phyloP scores from a whole-genome alignment of 2,329 filamentous ascomycete genomes.

The Fusarium paranaense region DNA sequence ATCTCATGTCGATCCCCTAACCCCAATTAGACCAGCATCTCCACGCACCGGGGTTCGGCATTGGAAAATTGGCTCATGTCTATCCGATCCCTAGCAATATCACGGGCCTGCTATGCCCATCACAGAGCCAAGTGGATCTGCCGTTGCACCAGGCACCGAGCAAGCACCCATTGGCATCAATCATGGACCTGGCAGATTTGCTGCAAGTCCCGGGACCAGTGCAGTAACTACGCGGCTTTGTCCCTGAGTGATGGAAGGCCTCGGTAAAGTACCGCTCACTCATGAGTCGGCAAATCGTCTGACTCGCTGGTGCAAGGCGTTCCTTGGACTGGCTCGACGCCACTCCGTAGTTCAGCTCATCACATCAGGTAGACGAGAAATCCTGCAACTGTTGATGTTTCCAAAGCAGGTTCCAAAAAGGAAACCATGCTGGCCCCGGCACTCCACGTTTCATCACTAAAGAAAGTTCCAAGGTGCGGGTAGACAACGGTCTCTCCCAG shows the following conservation, averaged over 20 bases:
- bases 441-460: not conserved
- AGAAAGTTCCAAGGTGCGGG: not conserved
- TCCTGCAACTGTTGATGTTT: not conserved
- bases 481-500: not conserved
- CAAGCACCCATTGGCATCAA: not conserved
- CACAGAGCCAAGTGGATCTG: not conserved
- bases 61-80: not conserved
- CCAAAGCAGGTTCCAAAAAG: not conserved
- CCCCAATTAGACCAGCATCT: not conserved
- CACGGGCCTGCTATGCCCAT: not conserved
- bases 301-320: not conserved
- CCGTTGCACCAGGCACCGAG: not conserved
- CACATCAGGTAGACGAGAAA: not conserved
- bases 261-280: not conserved
- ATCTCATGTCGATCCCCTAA: not conserved
- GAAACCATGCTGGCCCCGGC: not conserved
- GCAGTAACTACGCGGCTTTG: not conserved
- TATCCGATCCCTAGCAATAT: not conserved
- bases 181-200: not conserved
- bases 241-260: not conserved
- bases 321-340: not conserved
- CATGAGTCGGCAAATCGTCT: not conserved
- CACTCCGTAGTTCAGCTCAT: not conserved
- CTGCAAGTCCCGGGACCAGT: not conserved
- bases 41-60: not conserved